These are phyloP conservation scores for Marasmius tenuissimus DNA, from an alignment of 1,284 basidiomycete genomes.

Conservation along the genomic window DNA sequence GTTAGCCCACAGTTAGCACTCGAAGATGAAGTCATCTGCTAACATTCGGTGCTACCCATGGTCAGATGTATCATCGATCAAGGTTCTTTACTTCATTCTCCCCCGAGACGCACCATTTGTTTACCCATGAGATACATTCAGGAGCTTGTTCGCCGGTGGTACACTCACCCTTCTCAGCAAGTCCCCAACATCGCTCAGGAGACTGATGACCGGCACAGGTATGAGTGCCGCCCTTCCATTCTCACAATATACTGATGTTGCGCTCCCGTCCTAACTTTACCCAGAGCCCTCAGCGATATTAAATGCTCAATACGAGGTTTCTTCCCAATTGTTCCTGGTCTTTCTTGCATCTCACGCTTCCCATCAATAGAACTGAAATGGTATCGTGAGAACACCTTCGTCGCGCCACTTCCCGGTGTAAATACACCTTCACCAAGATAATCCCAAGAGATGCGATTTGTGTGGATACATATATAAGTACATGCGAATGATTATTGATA, in stretches of 20 bases:
- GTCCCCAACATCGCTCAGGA: conserved; percentile 30
- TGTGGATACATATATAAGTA: no score
- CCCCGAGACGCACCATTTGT: not conserved
- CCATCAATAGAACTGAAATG: conserved; percentile 51
- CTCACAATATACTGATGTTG: conserved; percentile 2
- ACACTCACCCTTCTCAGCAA: conserved; percentile 34
- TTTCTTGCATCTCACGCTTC: not conserved
- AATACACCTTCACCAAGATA: not conserved
- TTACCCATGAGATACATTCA: conserved; percentile 26
- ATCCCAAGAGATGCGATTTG: not conserved
- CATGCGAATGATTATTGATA: no score
- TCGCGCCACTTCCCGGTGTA: conserved; percentile 20
- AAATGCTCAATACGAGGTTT: conserved; percentile 70
- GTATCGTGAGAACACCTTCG: conserved; percentile 61
- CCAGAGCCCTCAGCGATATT: conserved; percentile 79
- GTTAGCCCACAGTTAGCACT: conserved; percentile 34
- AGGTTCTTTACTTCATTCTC: conserved; percentile 36
- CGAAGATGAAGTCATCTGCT: not conserved
- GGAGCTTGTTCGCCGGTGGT: conserved; percentile 79
- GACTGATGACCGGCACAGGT: conserved; percentile 49
- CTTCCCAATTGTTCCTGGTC: not conserved
- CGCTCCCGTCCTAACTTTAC: not conserved
- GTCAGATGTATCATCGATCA: conserved; percentile 78
- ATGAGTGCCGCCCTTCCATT: not conserved
- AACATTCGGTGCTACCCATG: conserved; percentile 11